phyloP scores from a whole-genome alignment of 306 rosid genomes.

The Cajanus cajan region DNA sequence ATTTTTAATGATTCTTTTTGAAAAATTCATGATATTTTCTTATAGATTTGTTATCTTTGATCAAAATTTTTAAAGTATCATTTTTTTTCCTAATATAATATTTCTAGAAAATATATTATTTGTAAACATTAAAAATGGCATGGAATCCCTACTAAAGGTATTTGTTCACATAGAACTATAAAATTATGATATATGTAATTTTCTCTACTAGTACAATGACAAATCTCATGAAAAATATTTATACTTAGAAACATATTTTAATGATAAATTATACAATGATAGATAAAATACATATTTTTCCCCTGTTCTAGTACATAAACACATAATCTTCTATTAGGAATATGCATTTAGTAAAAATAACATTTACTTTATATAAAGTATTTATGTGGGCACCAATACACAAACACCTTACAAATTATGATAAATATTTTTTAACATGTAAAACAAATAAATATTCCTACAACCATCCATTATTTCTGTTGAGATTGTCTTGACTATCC shows the following conservation, averaged over 20 bases:
- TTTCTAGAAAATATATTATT: too few species aligned
- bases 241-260: background rate
- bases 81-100: too few species aligned
- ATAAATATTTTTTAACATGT: background rate
- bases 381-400: background rate
- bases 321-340: background rate
- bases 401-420: background rate
- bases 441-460: background rate
- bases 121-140: background rate
- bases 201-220: too few species aligned
- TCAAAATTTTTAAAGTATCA: too few species aligned
- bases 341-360: background rate
- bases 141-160: background rate
- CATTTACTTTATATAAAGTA: background rate
- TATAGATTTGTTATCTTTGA: too few species aligned
- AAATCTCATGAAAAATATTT: background rate
- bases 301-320: background rate
- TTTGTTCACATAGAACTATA: too few species aligned
- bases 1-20: too few species aligned
- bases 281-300: background rate
- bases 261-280: background rate
- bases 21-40: too few species aligned
- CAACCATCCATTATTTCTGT: slow-evolving; percentile 23
- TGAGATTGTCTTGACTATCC: background rate
- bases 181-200: too few species aligned